These are phyloP conservation scores for Zoysia pacifica DNA, from an alignment of 176 grass and related monocot species.

Conservation along the genomic window DNA sequence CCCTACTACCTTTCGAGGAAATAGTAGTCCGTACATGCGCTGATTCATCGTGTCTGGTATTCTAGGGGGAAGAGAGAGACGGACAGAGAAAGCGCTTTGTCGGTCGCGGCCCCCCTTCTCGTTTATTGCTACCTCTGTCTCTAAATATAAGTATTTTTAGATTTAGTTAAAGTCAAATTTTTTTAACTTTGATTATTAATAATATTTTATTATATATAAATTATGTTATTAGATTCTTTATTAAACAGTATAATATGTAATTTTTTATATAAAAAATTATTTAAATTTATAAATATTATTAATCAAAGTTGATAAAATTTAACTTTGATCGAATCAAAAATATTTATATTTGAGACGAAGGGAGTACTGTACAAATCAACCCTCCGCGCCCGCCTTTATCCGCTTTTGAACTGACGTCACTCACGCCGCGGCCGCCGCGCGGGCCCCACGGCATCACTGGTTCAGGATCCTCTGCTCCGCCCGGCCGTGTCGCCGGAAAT, in stretches of 20 bases:
- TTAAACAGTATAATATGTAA: no score
- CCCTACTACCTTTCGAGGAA: not conserved
- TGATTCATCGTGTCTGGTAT: slow-evolving; percentile 33
- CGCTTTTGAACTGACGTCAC: slow-evolving; percentile 41
- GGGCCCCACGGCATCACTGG: not conserved
- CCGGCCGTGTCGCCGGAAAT: not conserved
- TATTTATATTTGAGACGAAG: no score
- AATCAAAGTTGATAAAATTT: no score
- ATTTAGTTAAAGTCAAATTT: no score
- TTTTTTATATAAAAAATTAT: no score
- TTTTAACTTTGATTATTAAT: no score
- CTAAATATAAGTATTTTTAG: no score
- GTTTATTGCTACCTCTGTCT: not conserved
- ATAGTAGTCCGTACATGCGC: slow-evolving; percentile 37
- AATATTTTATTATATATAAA: no score
- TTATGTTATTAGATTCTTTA: no score
- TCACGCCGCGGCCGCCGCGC: slow-evolving; percentile 5
- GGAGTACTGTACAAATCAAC: not conserved
- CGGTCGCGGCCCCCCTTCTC: not conserved
- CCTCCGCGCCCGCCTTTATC: not conserved
- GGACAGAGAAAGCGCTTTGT: not conserved
- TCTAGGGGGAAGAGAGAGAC: slow-evolving; percentile 11
- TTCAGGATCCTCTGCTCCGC: not conserved
- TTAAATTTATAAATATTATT: no score
- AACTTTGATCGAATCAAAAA: no score